Conservation (phyloP, 768 basidiomycete genomes). For the Tricholoma hemisulphureum region DNA sequence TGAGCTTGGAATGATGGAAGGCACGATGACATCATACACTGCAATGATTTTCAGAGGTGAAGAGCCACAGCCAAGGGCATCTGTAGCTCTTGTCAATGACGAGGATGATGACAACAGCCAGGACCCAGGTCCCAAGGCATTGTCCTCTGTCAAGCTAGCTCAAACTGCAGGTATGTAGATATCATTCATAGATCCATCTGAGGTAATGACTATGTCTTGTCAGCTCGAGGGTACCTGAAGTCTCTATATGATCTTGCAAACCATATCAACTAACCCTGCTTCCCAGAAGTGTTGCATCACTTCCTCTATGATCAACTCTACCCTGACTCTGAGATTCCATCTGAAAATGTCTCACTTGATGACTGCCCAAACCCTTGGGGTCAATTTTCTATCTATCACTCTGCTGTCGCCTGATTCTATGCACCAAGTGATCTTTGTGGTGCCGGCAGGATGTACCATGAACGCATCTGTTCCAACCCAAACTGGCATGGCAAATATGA, state of each 20-base stretch:
- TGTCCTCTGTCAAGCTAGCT: conserved; percentile 3
- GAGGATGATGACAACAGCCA: conserved; percentile 1
- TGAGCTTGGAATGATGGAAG: neutral
- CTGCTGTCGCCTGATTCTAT: neutral
- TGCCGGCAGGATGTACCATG: no score
- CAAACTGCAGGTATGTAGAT: neutral
- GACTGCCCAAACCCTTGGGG: neutral
- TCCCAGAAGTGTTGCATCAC: neutral
- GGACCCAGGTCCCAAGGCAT: neutral
- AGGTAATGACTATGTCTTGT: no score
- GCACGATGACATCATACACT: conserved; percentile 1
- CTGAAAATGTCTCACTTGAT: neutral
- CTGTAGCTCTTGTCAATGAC: neutral
- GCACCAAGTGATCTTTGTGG: no score
- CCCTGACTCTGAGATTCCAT: neutral
- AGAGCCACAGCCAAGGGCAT: neutral
- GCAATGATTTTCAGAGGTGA: neutral
- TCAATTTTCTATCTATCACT: neutral
- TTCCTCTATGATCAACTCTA: neutral
- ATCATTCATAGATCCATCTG: neutral
- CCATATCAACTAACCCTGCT: neutral
- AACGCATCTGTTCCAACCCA: neutral
- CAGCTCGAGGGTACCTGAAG: neutral
- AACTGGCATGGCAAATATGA: neutral
- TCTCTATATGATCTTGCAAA: neutral